phyloP scores from a whole-genome alignment of 2,329 filamentous ascomycete species.

The Colletotrichum truncatum region DNA sequence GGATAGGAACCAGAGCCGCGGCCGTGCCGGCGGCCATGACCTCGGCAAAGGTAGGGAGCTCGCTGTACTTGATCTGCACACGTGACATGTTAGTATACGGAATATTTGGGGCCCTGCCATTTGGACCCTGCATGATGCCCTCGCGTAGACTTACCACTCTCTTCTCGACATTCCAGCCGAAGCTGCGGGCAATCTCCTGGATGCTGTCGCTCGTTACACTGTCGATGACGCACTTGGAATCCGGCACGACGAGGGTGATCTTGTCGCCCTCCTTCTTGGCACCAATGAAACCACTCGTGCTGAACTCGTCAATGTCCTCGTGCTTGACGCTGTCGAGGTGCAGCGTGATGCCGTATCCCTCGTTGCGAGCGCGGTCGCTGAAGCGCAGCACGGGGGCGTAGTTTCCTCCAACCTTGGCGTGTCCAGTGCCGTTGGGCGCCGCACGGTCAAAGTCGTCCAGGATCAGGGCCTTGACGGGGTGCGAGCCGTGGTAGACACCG shows the following conservation, averaged over 20 bases:
- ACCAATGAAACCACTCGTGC: constrained; percentile 92
- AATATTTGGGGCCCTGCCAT: too few species aligned
- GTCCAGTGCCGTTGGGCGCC: constrained; percentile 89
- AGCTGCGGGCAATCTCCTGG: constrained; percentile 76
- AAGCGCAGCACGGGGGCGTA: constrained; percentile 92
- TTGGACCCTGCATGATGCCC: background rate
- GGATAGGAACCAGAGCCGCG: constrained; percentile 89
- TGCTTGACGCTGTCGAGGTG: constrained; percentile 89
- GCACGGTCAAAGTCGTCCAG: constrained; percentile 94
- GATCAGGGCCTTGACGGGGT: constrained; percentile 87
- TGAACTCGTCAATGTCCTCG: constrained; percentile 94
- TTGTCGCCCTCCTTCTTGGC: constrained; percentile 65
- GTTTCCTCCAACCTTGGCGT: constrained; percentile 95
- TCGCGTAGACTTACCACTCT: constrained; percentile 61
- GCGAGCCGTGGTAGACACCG: constrained; percentile 91
- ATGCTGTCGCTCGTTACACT: constrained; percentile 86
- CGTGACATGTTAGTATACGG: background rate
- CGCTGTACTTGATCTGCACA: constrained; percentile 69
- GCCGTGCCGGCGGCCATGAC: constrained; percentile 94
- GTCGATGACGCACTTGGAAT: constrained; percentile 87
- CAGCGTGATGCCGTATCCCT: constrained; percentile 93
- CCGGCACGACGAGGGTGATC: constrained; percentile 83
- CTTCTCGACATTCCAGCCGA: constrained; percentile 87
- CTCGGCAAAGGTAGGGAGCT: constrained; percentile 68
- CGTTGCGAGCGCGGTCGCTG: constrained; percentile 80